Conservation (phyloP, 345 rosid genomes). For the Sapria himalayana region DNA sequence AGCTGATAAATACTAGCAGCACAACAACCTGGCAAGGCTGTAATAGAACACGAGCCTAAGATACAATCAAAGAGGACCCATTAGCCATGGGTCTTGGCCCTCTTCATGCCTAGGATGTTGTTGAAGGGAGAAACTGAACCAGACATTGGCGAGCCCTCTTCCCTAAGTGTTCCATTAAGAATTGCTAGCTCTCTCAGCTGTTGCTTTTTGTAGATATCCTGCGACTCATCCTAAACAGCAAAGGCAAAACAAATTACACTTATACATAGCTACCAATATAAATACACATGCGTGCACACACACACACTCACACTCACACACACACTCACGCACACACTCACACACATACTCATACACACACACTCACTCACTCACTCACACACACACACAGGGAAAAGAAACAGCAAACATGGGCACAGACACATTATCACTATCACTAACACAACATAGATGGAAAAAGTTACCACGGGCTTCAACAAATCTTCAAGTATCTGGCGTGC, state of each 20-base stretch:
- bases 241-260: background rate
- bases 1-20: no score
- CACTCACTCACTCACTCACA: no score
- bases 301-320: no score
- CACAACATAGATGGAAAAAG: background rate
- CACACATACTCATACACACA: no score
- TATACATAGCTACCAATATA: background rate
- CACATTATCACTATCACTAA: background rate
- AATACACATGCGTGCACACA: no score
- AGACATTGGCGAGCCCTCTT: constrained; percentile 86
- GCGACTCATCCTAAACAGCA: constrained; percentile 58
- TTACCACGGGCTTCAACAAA: constrained; percentile 73
- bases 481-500: constrained; percentile 90
- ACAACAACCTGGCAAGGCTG: no score
- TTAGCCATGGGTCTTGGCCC: constrained; percentile 86
- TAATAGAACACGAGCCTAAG: constrained; percentile 13
- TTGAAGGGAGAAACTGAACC: constrained; percentile 81
- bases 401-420: background rate
- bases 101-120: constrained; percentile 79
- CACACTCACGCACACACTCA: no score
- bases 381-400: no score
- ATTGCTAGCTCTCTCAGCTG: constrained; percentile 88
- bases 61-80: constrained; percentile 9
- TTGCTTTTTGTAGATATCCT: constrained; percentile 87
- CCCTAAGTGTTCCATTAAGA: constrained; percentile 81